Percentiles rank a stretch among this genome's conserved stretches.
These are phyloP conservation scores for Lactarius hengduanensis DNA, from an alignment of 768 basidiomycete species.

Conservation along the genomic window DNA sequence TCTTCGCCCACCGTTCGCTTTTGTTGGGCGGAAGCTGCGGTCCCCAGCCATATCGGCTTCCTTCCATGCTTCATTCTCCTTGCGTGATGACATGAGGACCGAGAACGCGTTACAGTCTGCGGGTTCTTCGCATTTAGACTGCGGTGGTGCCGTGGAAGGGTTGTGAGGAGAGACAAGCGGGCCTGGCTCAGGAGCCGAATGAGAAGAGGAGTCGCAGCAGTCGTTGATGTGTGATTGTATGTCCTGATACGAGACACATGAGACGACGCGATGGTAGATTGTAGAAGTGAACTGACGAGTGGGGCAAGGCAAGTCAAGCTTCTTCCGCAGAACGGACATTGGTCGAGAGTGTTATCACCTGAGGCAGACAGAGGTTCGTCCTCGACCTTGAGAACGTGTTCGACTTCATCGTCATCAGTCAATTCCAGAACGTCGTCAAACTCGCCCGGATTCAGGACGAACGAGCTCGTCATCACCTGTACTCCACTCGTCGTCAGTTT, in stretches of 20 bases:
- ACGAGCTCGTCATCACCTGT: too few species aligned
- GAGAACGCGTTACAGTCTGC: conserved; percentile 57
- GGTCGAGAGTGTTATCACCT: too few species aligned
- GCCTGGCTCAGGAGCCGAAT: neutral
- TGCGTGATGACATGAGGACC: conserved; percentile 84
- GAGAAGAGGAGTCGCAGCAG: conserved; percentile 45
- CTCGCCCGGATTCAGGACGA: too few species aligned
- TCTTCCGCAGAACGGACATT: too few species aligned
- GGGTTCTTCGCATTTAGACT: conserved; percentile 11
- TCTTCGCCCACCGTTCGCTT: conserved; percentile 53
- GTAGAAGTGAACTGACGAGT: conserved; percentile 32
- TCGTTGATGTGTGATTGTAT: conserved; percentile 41
- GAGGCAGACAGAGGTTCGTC: too few species aligned
- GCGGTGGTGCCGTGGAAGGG: conserved; percentile 25
- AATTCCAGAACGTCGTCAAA: too few species aligned
- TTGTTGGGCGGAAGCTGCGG: conserved; percentile 45
- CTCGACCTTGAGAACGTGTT: too few species aligned
- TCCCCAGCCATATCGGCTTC: conserved; percentile 62
- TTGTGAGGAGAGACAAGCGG: conserved; percentile 26
- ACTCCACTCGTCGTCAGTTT: too few species aligned
- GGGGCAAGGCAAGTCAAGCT: conserved; percentile 27
- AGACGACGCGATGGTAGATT: neutral
- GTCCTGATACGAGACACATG: conserved; percentile 36
- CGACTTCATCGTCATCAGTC: too few species aligned
- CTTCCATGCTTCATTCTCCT: conserved; percentile 82